These are phyloP conservation scores for Hysterangium stoloniferum DNA, from an alignment of 768 basidiomycete species.

Conservation along the genomic window DNA sequence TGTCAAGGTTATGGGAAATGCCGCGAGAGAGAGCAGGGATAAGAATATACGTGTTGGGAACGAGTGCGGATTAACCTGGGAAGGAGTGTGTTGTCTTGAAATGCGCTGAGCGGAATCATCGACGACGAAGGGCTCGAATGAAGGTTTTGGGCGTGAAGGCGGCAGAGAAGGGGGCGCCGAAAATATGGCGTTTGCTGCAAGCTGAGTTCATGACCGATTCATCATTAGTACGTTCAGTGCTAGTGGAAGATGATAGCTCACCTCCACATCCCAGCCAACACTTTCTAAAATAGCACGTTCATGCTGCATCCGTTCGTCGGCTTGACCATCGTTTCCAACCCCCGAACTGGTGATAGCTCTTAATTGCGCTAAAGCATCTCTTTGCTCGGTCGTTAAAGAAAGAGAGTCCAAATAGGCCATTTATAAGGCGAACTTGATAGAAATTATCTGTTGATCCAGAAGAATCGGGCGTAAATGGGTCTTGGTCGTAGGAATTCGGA, in stretches of 20 bases:
- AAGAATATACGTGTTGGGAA: conserved; percentile 10
- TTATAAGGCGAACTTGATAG: too few species aligned
- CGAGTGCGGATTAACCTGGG: background rate
- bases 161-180: conserved; percentile 21
- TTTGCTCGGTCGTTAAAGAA: conserved; percentile 17
- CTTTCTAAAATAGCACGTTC: conserved; percentile 52
- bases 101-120: conserved; percentile 42
- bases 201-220: conserved; percentile 25
- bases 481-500: too few species aligned
- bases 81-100: background rate
- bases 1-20: conserved; percentile 48
- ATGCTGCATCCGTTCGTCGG: conserved; percentile 33
- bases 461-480: too few species aligned
- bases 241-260: conserved; percentile 21
- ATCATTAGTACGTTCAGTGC: background rate
- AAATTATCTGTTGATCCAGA: too few species aligned
- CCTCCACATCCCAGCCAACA: conserved; percentile 68
- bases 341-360: conserved; percentile 51
- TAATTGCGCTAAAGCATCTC: conserved; percentile 32
- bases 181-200: conserved; percentile 55
- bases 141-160: conserved; percentile 18
- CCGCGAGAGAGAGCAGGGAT: conserved; percentile 26
- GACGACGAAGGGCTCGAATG: conserved; percentile 39
- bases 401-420: too few species aligned
- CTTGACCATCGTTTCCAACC: conserved; percentile 32